phyloP scores from a whole-genome alignment of 2,329 filamentous ascomycete species.

The Fusarium ambrosium region DNA sequence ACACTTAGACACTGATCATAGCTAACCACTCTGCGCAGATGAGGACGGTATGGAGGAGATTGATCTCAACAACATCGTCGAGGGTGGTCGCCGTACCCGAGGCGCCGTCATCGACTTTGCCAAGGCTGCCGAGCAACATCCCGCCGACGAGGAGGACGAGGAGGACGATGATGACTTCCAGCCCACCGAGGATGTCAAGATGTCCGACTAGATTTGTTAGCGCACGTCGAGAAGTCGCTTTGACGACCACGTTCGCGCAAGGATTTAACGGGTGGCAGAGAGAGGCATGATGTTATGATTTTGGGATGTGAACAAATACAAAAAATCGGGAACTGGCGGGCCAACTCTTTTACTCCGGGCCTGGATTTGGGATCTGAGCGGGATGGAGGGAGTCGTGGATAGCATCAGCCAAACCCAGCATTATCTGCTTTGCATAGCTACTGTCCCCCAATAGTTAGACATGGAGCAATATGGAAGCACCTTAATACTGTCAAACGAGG shows the following conservation, averaged over 20 bases:
- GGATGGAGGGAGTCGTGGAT: constrained; percentile 34
- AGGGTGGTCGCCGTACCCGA: constrained; percentile 84
- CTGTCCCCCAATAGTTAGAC: constrained; percentile 23
- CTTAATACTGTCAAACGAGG: constrained; percentile 22
- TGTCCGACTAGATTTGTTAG: constrained; percentile 59
- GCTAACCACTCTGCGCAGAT: constrained; percentile 65
- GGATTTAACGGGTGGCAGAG: constrained; percentile 7
- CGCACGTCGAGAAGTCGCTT: neutral
- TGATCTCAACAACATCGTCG: constrained; percentile 88
- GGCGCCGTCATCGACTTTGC: constrained; percentile 94
- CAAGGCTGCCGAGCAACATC: constrained; percentile 86
- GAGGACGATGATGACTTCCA: constrained; percentile 82
- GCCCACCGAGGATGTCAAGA: constrained; percentile 76
- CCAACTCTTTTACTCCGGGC: constrained; percentile 31
- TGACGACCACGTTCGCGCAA: neutral
- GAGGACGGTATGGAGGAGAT: constrained; percentile 93
- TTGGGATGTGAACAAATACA: constrained; percentile 36
- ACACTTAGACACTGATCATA: constrained; percentile 20
- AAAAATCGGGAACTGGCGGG: constrained; percentile 27
- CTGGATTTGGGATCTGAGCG: constrained; percentile 34
- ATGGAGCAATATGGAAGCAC: constrained; percentile 32
- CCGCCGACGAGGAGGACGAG: constrained; percentile 84
- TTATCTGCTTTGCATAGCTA: constrained; percentile 40
- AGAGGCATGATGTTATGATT: constrained; percentile 42
- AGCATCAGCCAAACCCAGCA: constrained; percentile 33